Base-by-base conservation (phyloP, 768 basidiomycete species). In the Clavaria fumosa region DNA sequence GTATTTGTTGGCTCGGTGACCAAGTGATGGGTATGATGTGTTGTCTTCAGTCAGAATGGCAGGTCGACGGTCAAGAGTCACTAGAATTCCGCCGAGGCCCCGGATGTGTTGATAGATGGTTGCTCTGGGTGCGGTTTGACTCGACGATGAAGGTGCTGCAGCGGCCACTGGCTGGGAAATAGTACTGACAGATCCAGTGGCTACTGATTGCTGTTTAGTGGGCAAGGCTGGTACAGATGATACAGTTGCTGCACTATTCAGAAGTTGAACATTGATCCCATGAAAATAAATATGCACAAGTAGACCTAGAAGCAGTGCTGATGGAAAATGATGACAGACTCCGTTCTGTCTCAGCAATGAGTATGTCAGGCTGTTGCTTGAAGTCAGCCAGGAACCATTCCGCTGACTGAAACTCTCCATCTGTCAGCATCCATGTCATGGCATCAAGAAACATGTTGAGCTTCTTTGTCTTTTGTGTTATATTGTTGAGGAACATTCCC, bases 391-490 rank as follows among this genome's bases (percentile, higher is more conserved):
- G 28, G 18, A 37, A 37, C 14, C 23, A 23, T 2, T 6, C 10
- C 7, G 11, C 21, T 2, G 9, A 2, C 4, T 7, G 5, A 5
- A 37, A 23, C 11, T 17, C 11, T 3, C 35, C 35, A 5, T 24
- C 4, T 2, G 35, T 24, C 19, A 24, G 28, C 35, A 37, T 24
- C n/a, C 28, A 37, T 7, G 35, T 37, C 6, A 37, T 4, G 4
- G 35, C 35, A 24, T 37, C 35, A 4, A 24, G 35, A 19, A 24
- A 37, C 15, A 26, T 24, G n/a, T 37, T 26, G 2, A 37, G 22
- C 14, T 27, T 37, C 15, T 27, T 37, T 19, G 28, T 18, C 14
- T 24, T 37, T 9, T 26, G 21, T 14, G 35, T 9, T 3, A 5
- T n/a, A 11, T 4, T 37, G 28, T 26, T 23, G 14, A 37, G 28